Evolutionary conservation across 1,139 yeast species (phyloP).

Genomic region (Trichomonascaceae sp.): DNA sequence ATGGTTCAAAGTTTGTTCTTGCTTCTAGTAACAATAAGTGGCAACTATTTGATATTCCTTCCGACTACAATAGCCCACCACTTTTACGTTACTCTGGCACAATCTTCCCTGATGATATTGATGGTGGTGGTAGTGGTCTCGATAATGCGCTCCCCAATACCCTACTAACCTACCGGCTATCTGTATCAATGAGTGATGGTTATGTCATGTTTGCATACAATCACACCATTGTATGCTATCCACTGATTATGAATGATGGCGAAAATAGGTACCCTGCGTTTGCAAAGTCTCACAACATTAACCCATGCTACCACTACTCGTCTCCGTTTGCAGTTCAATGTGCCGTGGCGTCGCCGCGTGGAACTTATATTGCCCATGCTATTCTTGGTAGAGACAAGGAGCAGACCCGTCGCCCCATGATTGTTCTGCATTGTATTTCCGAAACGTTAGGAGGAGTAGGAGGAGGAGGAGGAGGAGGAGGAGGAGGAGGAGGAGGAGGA

Average conservation of each 20-base stretch:
- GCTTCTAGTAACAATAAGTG: constrained; percentile 35
- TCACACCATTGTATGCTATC: not conserved
- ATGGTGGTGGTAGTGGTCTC: constrained; percentile 3
- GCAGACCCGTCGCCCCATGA: constrained; percentile 68
- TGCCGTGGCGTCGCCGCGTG: constrained; percentile 54
- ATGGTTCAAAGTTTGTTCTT: constrained; percentile 42
- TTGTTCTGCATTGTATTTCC: constrained; percentile 43
- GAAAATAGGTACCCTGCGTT: not conserved
- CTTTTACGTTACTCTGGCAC: constrained; percentile 34
- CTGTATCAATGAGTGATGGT: not conserved
- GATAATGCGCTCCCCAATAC: constrained; percentile 40
- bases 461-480: not conserved
- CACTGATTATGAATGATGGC: no score
- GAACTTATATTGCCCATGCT: constrained; percentile 61
- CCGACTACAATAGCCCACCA: constrained; percentile 37
- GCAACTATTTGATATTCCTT: constrained; percentile 51
- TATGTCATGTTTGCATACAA: not conserved
- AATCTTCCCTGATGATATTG: constrained; percentile 5
- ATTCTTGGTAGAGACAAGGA: constrained; percentile 66
- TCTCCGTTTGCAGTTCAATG: constrained; percentile 72
- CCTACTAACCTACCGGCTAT: constrained; percentile 19
- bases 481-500: not conserved
- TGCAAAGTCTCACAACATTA: constrained; percentile 61
- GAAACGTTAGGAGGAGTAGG: no score
- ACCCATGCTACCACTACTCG: constrained; percentile 56